Evolutionary conservation across 805 yeast genomes (phyloP).

Genomic region (Cyberlindnera mycetangii): DNA sequence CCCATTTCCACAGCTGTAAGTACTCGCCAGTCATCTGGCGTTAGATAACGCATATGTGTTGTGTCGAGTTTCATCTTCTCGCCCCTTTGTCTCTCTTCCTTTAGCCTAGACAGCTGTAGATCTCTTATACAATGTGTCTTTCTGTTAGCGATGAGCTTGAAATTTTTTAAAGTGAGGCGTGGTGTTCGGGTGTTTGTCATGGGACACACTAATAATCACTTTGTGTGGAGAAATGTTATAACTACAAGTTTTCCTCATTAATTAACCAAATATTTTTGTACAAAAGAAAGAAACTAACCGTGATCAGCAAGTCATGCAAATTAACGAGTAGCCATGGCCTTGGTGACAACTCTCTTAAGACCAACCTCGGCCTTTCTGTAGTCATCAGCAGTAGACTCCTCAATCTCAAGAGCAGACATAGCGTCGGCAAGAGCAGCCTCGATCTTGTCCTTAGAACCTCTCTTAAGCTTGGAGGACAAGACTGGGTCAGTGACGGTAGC

Average conservation of each 20-base stretch:
- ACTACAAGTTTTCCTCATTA: neutral
- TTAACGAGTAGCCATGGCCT: constrained; percentile 97
- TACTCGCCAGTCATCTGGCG: constrained; percentile 87
- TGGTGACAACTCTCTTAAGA: constrained; percentile 98
- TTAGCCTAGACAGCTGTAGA: neutral
- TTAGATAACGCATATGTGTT: constrained; percentile 87
- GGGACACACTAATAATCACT: neutral
- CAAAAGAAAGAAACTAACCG: constrained; percentile 14
- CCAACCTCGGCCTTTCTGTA: constrained; percentile 98
- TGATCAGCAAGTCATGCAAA: constrained; percentile 16
- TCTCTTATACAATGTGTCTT: no score
- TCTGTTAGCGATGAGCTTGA: constrained; percentile 4
- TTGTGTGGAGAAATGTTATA: neutral
- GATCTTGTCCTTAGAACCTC: constrained; percentile 94
- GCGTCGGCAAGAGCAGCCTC: constrained; percentile 98
- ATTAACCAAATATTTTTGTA: constrained; percentile 15
- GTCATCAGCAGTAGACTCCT: constrained; percentile 95
- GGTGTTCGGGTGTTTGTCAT: neutral
- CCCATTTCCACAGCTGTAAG: constrained; percentile 89
- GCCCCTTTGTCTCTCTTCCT: constrained; percentile 10
- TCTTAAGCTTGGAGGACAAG: constrained; percentile 95
- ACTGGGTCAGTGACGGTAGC: constrained; percentile 97
- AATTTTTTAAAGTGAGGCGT: neutral
- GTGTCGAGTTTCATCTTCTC: constrained; percentile 87
- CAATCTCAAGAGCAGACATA: constrained; percentile 94